Evolutionary conservation across 78 protist species (phyloP).

Genomic region (Bodo saltans): DNA sequence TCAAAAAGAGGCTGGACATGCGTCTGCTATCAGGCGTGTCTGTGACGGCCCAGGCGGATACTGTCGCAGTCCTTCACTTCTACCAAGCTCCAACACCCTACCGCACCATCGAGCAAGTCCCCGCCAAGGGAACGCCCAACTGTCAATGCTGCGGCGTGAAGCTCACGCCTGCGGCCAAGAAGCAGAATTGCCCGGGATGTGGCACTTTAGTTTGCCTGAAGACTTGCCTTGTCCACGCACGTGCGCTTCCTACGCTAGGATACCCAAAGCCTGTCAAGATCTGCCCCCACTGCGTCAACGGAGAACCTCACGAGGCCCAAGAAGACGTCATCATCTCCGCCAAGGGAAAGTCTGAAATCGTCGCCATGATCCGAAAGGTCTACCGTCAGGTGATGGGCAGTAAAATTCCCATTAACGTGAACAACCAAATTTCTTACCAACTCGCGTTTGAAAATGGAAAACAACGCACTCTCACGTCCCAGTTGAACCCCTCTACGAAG

Average conservation of each 20-base stretch:
- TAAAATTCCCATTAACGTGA: not conserved
- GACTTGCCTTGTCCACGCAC: not conserved
- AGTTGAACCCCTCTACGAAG: not conserved
- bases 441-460: not conserved
- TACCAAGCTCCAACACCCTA: not conserved
- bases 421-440: not conserved
- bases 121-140: not conserved
- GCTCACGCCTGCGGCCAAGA: not conserved
- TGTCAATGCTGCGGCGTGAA: not conserved
- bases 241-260: not conserved
- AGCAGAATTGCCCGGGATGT: not conserved
- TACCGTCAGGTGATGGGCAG: constrained; percentile 5
- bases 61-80: not conserved
- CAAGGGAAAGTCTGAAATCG: constrained; percentile 2
- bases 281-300: not conserved
- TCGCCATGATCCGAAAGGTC: not conserved
- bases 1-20: constrained; percentile 12
- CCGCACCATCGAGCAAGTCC: not conserved
- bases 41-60: constrained; percentile 10
- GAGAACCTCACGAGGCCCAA: not conserved
- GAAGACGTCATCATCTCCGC: constrained; percentile 11
- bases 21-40: not conserved
- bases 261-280: not conserved
- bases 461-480: not conserved
- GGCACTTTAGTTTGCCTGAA: not conserved